Evolutionary conservation across 768 basidiomycete genomes (phyloP), one percentile per base, ranked within the genome.

Genomic region (Lactarius pseudohatsudake): DNA sequence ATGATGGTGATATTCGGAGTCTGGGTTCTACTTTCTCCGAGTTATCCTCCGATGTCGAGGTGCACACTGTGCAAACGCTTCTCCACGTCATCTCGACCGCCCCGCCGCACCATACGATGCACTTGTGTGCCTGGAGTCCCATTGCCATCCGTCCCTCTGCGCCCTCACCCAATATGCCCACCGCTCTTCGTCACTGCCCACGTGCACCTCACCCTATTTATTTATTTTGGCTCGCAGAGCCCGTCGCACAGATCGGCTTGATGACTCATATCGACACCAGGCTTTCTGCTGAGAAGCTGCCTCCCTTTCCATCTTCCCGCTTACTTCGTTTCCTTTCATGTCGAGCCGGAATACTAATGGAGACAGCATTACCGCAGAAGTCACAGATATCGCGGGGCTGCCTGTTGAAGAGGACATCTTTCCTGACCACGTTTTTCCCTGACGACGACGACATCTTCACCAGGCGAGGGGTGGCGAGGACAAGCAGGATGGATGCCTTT

Each of bases 181-280:
- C 28, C 28, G 28, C 28, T 28, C 28, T 28, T 28, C 28, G 28
- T 28, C 28, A 28, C 28, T 28, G 28, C 28, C 28, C 28, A 26
- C 26, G 26, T 26, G 26, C 26, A 26, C 26, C 26, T 1, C 26
- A 28, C 28, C 28, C 28, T 28, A 28, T 28, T 28, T 28, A 1
- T 28, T 28, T 28, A n/a, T n/a, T 28, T 28, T 28, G 28, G 28
- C 28, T 28, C 28, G 28, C 28, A 2, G 28, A 28, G 28, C 76
- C 84, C 58, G 70, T 82, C 2, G 81, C 81, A 34, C 74, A 77
- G 54, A 80, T 78, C 3, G 84, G 84, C 20, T 81, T 83, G 59
- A 76, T 76, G n/a, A 50, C 20, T 7, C 60, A 56, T 5, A 10
- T 45, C 13, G 8, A n/a, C 18, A 8, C 10, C 4, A 26, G 34